Percentiles rank a stretch among this genome's conserved stretches.
Conservation (phyloP, 1,284 basidiomycete species). For the Lentinula novae-zelandiae region DNA sequence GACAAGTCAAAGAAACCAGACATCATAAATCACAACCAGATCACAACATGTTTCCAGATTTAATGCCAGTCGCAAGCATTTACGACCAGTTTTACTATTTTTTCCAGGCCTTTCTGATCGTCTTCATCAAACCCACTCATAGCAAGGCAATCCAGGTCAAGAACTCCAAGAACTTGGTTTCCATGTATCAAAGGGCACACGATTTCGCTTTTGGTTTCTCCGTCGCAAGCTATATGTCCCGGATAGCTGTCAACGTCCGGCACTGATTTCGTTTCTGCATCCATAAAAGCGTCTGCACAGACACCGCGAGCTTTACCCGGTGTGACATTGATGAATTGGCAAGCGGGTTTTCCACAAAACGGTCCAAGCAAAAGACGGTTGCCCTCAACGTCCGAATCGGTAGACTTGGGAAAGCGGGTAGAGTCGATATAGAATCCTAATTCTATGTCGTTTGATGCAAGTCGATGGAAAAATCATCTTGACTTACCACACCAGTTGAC, state of each 20-base stretch:
- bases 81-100: conserved; percentile 62
- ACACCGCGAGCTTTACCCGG: conserved; percentile 66
- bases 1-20: background rate
- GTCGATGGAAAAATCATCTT: background rate
- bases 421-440: conserved; percentile 82
- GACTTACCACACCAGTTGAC: conserved; percentile 88
- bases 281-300: conserved; percentile 74
- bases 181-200: conserved; percentile 67
- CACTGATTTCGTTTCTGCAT: conserved; percentile 57
- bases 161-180: conserved; percentile 60
- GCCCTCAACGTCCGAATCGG: conserved; percentile 17
- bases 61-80: conserved; percentile 52
- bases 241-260: conserved; percentile 75
- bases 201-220: conserved; percentile 82
- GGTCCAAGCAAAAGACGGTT: conserved; percentile 68
- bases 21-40: background rate
- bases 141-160: conserved; percentile 82
- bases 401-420: conserved; percentile 48
- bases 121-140: conserved; percentile 71
- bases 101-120: conserved; percentile 71
- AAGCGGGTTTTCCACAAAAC: conserved; percentile 87
- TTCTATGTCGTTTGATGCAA: background rate
- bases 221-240: conserved; percentile 89
- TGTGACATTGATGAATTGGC: conserved; percentile 69
- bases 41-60: background rate